These are phyloP conservation scores for Xanthoparmelia taractica DNA, from an alignment of 495 filamentous ascomycete species.

Conservation along the genomic window DNA sequence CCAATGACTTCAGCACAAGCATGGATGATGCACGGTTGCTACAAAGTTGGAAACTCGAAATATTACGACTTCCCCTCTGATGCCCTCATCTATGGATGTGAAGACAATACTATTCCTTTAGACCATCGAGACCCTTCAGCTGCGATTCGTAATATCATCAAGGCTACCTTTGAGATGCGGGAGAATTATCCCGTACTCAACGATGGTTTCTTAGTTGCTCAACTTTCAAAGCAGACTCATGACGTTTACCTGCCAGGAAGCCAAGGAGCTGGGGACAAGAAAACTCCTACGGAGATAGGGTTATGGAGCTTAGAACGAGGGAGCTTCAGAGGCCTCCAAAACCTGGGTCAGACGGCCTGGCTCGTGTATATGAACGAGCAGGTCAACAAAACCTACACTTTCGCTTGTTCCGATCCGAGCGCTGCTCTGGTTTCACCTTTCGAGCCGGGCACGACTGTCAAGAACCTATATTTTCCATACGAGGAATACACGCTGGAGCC, in stretches of 20 bases:
- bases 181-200: slow-evolving; percentile 41
- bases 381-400: slow-evolving; percentile 33
- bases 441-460: slow-evolving; percentile 35
- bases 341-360: slow-evolving; percentile 43
- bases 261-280: slow-evolving; percentile 17
- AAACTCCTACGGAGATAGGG: slow-evolving; percentile 39
- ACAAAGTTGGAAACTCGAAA: slow-evolving; percentile 38
- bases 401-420: slow-evolving; percentile 34
- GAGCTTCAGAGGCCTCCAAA: slow-evolving; percentile 30
- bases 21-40: slow-evolving; percentile 48
- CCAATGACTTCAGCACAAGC: slow-evolving; percentile 42
- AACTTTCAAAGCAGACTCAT: slow-evolving; percentile 39
- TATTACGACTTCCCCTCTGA: slow-evolving; percentile 42
- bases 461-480: slow-evolving; percentile 45
- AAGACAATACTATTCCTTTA: slow-evolving; percentile 41
- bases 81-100: slow-evolving; percentile 36
- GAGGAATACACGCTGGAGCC: slow-evolving; percentile 36
- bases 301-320: slow-evolving; percentile 40
- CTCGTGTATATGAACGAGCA: slow-evolving; percentile 45
- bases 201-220: slow-evolving; percentile 39
- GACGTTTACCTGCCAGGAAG: slow-evolving; percentile 42
- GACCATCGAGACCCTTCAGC: slow-evolving; percentile 48
- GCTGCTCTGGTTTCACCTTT: slow-evolving; percentile 40
- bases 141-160: slow-evolving; percentile 41
- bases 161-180: slow-evolving; percentile 43